Base-by-base conservation (phyloP, 2,329 filamentous ascomycete species). In the Aspergillus unguis region DNA sequence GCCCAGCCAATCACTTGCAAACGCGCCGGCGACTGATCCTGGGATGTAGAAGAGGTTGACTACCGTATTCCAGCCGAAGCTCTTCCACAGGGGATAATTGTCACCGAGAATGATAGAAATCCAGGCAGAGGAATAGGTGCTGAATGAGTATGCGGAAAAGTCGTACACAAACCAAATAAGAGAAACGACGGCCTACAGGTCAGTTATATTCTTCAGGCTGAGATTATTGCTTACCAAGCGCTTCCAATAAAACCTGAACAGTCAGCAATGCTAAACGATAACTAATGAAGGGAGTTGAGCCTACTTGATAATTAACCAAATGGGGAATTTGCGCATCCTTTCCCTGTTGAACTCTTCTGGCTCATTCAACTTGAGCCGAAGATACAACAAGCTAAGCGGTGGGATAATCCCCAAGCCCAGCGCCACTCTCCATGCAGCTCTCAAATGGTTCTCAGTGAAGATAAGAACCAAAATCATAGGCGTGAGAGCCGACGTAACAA, bases 31-130 rank as follows among this genome's bases (percentile, higher is more conserved):
- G 48, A 92, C 77, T 26, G 89, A 88, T 1, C 92, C 92, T 0
- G 90, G 91, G 44, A 95, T 80, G 71, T 95, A 95, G 71, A 96
- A 96, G 57, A 90, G 75, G 69, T 94, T 95, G 75, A 95, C 84
- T 38, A 96, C 80, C 0, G 87, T 90, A 66, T 90, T 91, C 90
- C 90, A 96, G 37, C 90, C 92, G 56, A 96, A 92, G 8, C 85
- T 75, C 57, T 87, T 87, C 65, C 89, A 92, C 1, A 96, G 75
- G 0, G 86, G 80, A 0, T 83, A 77, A 4, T 68, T 62, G 0
- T 77, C 65, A 7, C 83, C 81, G 0, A 95, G 74, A 63, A 95
- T 92, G 1, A 76, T 67, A 1, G 51, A 31, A 6, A 78, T 59
- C 74, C 74, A 77, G 28, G 84, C 81, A 1, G 86, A 85, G 0